Percentiles rank a stretch among this genome's conserved stretches.
These are phyloP conservation scores for Cucurbita moschata DNA, from an alignment of 306 rosid genomes.

Conservation along the genomic window DNA sequence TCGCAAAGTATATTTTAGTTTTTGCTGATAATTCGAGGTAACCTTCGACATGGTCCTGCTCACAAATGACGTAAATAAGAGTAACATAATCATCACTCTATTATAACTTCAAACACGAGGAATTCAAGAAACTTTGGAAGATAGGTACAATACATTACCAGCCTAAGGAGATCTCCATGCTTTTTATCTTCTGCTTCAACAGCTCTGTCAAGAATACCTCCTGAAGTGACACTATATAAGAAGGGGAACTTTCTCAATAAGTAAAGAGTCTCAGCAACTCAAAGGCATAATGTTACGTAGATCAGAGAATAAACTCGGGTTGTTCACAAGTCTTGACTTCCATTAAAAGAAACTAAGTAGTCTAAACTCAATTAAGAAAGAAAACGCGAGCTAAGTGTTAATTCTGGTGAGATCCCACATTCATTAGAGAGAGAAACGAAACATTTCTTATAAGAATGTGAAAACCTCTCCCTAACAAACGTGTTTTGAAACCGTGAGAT, in stretches of 20 bases:
- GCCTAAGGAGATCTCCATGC: conserved; percentile 92
- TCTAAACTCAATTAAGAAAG: not conserved
- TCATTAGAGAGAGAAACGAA: too few species aligned
- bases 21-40: conserved; percentile 97
- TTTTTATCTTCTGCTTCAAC: conserved; percentile 91
- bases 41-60: conserved; percentile 94
- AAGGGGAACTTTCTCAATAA: conserved; percentile 4
- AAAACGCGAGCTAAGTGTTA: not conserved
- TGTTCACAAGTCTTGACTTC: not conserved
- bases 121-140: conserved; percentile 2
- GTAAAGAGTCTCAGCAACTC: conserved; percentile 2
- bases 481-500: too few species aligned
- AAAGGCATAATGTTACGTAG: not conserved
- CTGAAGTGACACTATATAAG: conserved; percentile 76
- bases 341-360: not conserved
- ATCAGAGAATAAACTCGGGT: not conserved
- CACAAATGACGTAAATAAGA: not conserved
- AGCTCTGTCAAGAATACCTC: conserved; percentile 96
- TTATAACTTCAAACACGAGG: not conserved
- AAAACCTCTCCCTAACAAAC: too few species aligned
- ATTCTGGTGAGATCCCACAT: too few species aligned
- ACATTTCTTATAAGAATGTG: too few species aligned
- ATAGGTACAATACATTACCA: conserved; percentile 37
- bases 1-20: conserved; percentile 75
- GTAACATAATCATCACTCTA: not conserved